Percentiles rank a stretch among this genome's conserved stretches.
These are phyloP conservation scores for Suillus occidentalis DNA, from an alignment of 768 basidiomycete genomes.

Conservation along the genomic window DNA sequence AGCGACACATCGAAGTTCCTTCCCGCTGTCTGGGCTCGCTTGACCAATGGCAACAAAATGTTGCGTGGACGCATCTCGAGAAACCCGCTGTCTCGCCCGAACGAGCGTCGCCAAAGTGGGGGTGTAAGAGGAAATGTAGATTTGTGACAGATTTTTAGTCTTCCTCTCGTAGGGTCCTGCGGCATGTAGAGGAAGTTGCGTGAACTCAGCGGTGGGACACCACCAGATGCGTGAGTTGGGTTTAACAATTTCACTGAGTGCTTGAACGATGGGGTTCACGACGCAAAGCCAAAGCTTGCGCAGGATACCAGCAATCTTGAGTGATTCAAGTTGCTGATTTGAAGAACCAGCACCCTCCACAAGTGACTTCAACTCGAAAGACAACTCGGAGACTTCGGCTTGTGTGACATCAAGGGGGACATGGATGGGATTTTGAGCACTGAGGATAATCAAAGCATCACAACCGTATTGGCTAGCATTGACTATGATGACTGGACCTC, in stretches of 20 bases:
- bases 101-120: background rate
- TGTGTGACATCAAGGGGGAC: background rate
- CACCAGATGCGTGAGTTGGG: background rate
- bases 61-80: background rate
- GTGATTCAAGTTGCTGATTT: background rate
- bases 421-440: background rate
- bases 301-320: background rate
- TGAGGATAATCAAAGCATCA: too few species aligned
- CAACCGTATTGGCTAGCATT: too few species aligned
- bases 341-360: background rate
- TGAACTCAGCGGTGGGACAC: background rate
- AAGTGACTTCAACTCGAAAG: background rate
- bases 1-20: background rate
- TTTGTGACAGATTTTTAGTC: background rate
- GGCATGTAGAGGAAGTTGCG: background rate
- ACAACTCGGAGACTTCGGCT: background rate
- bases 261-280: background rate
- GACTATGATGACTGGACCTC: too few species aligned
- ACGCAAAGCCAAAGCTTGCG: background rate
- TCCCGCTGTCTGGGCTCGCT: background rate
- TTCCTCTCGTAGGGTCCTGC: background rate
- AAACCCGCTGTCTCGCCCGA: background rate
- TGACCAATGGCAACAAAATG: background rate
- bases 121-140: background rate
- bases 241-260: background rate